Percentiles rank a stretch among this genome's conserved stretches.
Conservation (phyloP, 352 stramenopile species). For the Globisporangium lucens region DNA sequence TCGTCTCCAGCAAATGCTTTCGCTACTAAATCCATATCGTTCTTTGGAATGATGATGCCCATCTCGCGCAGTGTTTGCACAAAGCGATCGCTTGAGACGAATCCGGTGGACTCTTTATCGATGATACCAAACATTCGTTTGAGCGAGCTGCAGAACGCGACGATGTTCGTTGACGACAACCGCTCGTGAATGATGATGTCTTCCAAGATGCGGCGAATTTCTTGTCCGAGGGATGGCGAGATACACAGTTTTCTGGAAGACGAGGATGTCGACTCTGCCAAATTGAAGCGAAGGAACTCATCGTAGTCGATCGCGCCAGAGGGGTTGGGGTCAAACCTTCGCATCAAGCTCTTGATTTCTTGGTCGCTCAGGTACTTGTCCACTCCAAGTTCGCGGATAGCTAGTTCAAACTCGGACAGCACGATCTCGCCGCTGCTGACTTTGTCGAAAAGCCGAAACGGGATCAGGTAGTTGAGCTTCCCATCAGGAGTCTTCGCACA, state of each 20-base stretch:
- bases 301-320: slow-evolving; percentile 67
- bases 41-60: slow-evolving; percentile 37
- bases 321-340: slow-evolving; percentile 66
- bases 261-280: slow-evolving; percentile 60
- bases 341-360: slow-evolving; percentile 80
- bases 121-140: slow-evolving; percentile 82
- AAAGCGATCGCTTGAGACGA: slow-evolving; percentile 44
- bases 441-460: slow-evolving; percentile 75
- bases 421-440: slow-evolving; percentile 64
- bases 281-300: slow-evolving; percentile 78
- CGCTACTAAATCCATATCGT: slow-evolving; percentile 41
- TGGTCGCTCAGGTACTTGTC: slow-evolving; percentile 69
- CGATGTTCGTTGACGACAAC: slow-evolving; percentile 37
- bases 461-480: slow-evolving; percentile 68
- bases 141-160: slow-evolving; percentile 57
- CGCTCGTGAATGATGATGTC: slow-evolving; percentile 48
- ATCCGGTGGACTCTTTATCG: slow-evolving; percentile 64
- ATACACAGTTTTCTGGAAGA: slow-evolving; percentile 22
- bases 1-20: slow-evolving; percentile 38
- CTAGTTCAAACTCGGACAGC: slow-evolving; percentile 67
- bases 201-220: slow-evolving; percentile 40
- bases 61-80: slow-evolving; percentile 61
- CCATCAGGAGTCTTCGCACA: slow-evolving; percentile 78
- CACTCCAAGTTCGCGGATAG: slow-evolving; percentile 66
- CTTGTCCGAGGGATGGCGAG: slow-evolving; percentile 8